phyloP scores from a whole-genome alignment of 2,329 filamentous ascomycete genomes.

The Esteya vermicola region DNA sequence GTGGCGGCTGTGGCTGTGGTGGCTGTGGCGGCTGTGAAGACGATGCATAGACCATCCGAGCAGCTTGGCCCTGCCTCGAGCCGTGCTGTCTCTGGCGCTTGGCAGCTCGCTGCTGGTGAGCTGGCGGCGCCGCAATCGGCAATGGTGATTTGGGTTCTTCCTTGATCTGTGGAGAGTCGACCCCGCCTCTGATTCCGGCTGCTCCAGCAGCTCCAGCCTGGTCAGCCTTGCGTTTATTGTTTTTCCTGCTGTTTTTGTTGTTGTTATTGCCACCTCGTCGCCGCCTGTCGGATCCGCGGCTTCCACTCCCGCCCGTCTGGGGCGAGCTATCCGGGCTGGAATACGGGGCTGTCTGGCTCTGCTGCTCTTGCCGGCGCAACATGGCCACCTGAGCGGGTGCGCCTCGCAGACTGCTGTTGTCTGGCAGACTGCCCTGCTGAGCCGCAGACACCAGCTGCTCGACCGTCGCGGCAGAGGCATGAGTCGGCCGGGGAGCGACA shows the following conservation, averaged over 20 bases:
- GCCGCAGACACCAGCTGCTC: neutral
- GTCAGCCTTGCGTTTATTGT: conserved; percentile 38
- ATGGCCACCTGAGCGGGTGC: conserved; percentile 41
- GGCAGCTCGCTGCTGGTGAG: conserved; percentile 34
- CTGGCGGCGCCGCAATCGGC: conserved; percentile 37
- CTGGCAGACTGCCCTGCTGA: conserved; percentile 8
- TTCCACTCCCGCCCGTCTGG: conserved; percentile 19
- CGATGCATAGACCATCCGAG: conserved; percentile 22
- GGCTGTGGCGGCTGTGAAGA: neutral
- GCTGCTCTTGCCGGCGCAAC: conserved; percentile 38
- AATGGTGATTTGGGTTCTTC: conserved; percentile 51
- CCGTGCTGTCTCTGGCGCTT: conserved; percentile 17
- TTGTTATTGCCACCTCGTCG: conserved; percentile 21
- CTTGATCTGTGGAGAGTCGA: conserved; percentile 43
- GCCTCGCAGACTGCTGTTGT: conserved; percentile 14
- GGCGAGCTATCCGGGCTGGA: conserved; percentile 49
- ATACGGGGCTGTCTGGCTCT: conserved; percentile 21
- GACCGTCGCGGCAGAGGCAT: conserved; percentile 43
- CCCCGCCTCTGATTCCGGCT: too few relatives aligned
- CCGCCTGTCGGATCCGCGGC: neutral
- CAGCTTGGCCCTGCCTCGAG: conserved; percentile 22
- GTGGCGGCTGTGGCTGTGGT: neutral
- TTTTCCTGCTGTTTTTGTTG: conserved; percentile 40
- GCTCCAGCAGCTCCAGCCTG: conserved; percentile 25
- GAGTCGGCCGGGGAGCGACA: conserved; percentile 60